Evolutionary conservation across 805 yeast genomes (phyloP).

Genomic region (Clavispora asparagi): DNA sequence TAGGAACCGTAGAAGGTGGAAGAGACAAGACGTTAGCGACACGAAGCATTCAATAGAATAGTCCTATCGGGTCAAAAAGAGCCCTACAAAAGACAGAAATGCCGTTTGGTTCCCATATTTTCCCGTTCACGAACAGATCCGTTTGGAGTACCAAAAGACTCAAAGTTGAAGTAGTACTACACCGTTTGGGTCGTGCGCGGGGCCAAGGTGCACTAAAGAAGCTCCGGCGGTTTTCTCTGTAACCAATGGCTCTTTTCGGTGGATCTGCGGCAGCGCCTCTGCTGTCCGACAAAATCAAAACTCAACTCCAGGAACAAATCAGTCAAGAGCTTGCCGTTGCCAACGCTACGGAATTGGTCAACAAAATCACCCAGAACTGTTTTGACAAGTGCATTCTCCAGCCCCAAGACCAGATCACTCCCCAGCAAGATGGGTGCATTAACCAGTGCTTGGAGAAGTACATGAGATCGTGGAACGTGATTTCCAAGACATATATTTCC

Average conservation of each 20-base stretch:
- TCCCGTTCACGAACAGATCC: no score
- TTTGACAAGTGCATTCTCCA: constrained; percentile 68
- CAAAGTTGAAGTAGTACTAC: no score
- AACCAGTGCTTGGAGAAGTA: constrained; percentile 79
- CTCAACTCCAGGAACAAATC: constrained; percentile 63
- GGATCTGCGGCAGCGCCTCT: constrained; percentile 5
- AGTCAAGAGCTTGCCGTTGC: constrained; percentile 85
- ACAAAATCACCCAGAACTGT: constrained; percentile 81
- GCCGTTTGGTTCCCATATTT: no score
- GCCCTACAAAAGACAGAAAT: no score
- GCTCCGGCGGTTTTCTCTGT: neutral
- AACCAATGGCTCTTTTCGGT: constrained; percentile 14
- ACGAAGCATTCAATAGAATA: no score
- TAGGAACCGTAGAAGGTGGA: no score
- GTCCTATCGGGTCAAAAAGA: no score
- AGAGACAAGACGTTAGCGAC: no score
- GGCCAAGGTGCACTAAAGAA: neutral
- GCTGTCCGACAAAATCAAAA: constrained; percentile 34
- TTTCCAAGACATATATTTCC: constrained; percentile 70
- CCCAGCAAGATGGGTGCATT: constrained; percentile 61
- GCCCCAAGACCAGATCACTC: constrained; percentile 49
- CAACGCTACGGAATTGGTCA: constrained; percentile 82
- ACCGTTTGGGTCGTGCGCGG: neutral
- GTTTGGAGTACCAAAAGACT: no score
- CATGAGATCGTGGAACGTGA: constrained; percentile 85